Percentiles rank a stretch among this genome's conserved stretches.
Conservation (phyloP, 495 filamentous ascomycete species). For the Xylaria acuta region DNA sequence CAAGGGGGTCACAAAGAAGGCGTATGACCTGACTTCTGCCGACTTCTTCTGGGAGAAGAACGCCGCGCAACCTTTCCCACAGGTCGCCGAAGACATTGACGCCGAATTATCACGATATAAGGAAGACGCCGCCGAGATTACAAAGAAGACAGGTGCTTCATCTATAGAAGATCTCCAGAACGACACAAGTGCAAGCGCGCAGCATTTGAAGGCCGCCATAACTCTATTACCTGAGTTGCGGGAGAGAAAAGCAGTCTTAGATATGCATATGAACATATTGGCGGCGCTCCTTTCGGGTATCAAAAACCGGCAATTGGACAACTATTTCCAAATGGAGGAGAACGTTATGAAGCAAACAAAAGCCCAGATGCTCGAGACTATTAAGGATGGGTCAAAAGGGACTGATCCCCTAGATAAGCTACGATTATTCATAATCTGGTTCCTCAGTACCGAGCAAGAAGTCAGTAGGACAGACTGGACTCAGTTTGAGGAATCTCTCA, state of each 20-base stretch:
- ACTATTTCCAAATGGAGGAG: slow-evolving; percentile 95
- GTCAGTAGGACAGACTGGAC: slow-evolving; percentile 80
- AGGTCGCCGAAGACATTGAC: slow-evolving; percentile 96
- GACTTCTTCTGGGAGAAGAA: slow-evolving; percentile 99
- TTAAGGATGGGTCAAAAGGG: slow-evolving; percentile 82
- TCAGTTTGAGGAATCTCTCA: slow-evolving; percentile 86
- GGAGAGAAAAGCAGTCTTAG: slow-evolving; percentile 87
- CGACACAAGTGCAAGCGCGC: slow-evolving; percentile 84
- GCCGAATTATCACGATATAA: slow-evolving; percentile 91
- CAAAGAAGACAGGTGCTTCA: slow-evolving; percentile 90
- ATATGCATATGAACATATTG: slow-evolving; percentile 99
- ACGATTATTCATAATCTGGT: slow-evolving; percentile 95
- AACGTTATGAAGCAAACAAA: slow-evolving; percentile 92
- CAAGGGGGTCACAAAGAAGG: slow-evolving; percentile 76
- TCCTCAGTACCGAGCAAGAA: slow-evolving; percentile 91
- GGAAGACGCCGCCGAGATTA: slow-evolving; percentile 93
- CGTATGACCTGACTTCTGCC: slow-evolving; percentile 86
- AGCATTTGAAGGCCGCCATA: slow-evolving; percentile 95
- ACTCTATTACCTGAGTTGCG: slow-evolving; percentile 89
- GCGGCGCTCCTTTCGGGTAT: slow-evolving; percentile 85
- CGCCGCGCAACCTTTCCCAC: slow-evolving; percentile 89
- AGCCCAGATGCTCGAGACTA: slow-evolving; percentile 83
- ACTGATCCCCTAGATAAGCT: slow-evolving; percentile 87
- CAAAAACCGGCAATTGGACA: slow-evolving; percentile 93
- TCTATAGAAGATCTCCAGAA: slow-evolving; percentile 93